Percentiles rank a stretch among this genome's conserved stretches.
Evolutionary conservation across 331 rosid genomes (phyloP).

Genomic region (Rhamnella rubrinervis): DNA sequence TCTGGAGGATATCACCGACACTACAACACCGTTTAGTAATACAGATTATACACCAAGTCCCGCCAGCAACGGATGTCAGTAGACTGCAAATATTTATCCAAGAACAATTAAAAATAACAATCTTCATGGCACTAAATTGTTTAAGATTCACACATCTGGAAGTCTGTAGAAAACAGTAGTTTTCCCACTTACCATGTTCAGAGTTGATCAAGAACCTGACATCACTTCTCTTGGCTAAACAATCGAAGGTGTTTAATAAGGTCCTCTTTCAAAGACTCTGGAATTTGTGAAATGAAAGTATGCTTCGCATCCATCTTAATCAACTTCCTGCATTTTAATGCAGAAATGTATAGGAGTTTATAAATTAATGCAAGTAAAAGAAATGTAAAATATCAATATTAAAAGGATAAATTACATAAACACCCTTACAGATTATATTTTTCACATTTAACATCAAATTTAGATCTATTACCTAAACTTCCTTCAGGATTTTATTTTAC

Average conservation of each 20-base stretch:
- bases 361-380: background rate
- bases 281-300: slow-evolving; percentile 60
- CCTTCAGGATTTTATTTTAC: too few species aligned
- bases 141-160: slow-evolving; percentile 6
- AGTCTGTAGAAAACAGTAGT: slow-evolving; percentile 2
- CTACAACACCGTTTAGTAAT: slow-evolving; percentile 26
- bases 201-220: slow-evolving; percentile 32
- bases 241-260: slow-evolving; percentile 50
- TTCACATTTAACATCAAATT: too few species aligned
- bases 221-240: slow-evolving; percentile 57
- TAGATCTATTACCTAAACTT: too few species aligned
- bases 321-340: slow-evolving; percentile 54
- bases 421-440: background rate
- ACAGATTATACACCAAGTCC: slow-evolving; percentile 41
- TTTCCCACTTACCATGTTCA: slow-evolving; percentile 30
- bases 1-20: slow-evolving; percentile 29
- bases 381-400: background rate
- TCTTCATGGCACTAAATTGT: slow-evolving; percentile 19
- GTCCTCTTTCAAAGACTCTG: slow-evolving; percentile 59
- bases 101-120: slow-evolving; percentile 6
- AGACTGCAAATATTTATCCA: slow-evolving; percentile 37
- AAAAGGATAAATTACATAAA: background rate
- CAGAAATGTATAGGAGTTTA: background rate
- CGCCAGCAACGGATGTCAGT: slow-evolving; percentile 30
- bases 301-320: slow-evolving; percentile 56